phyloP scores from a whole-genome alignment of 2,329 filamentous ascomycete genomes.

The Colletotrichum sidae region DNA sequence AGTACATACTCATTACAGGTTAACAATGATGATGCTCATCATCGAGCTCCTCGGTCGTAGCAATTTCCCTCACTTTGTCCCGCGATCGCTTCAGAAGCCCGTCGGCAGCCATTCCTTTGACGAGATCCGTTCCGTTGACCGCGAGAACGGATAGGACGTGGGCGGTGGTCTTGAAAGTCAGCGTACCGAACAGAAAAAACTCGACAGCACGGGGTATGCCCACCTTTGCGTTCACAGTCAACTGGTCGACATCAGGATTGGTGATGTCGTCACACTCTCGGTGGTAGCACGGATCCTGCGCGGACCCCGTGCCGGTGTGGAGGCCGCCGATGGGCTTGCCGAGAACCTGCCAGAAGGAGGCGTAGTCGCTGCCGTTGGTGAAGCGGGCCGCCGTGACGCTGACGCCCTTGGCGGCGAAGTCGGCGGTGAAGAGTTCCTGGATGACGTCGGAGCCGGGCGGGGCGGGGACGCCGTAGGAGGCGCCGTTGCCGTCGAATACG shows the following conservation, averaged over 20 bases:
- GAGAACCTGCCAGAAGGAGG: constrained; percentile 66
- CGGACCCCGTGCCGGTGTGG: constrained; percentile 69
- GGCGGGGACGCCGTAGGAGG: constrained; percentile 51
- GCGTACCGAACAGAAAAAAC: background rate
- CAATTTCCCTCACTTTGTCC: background rate
- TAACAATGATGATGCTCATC: constrained; percentile 13
- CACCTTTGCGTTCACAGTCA: constrained; percentile 46
- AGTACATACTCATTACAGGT: background rate
- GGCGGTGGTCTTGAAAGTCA: constrained; percentile 5
- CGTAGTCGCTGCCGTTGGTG: constrained; percentile 69
- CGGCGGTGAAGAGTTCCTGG: constrained; percentile 48
- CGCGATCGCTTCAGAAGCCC: background rate
- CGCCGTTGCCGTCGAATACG: constrained; percentile 49
- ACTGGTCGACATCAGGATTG: constrained; percentile 50
- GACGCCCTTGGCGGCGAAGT: constrained; percentile 47
- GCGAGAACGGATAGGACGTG: constrained; percentile 32
- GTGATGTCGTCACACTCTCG: constrained; percentile 53
- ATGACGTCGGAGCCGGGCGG: constrained; percentile 47
- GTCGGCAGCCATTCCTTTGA: constrained; percentile 1
- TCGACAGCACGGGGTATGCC: background rate
- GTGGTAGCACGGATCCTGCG: constrained; percentile 50
- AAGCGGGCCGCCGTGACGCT: constrained; percentile 43
- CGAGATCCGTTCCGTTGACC: constrained; percentile 38
- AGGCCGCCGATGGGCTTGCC: constrained; percentile 66
- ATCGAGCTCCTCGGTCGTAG: constrained; percentile 5